Evolutionary conservation across 805 yeast species (phyloP).

Genomic region (Cyberlindnera maritima): DNA sequence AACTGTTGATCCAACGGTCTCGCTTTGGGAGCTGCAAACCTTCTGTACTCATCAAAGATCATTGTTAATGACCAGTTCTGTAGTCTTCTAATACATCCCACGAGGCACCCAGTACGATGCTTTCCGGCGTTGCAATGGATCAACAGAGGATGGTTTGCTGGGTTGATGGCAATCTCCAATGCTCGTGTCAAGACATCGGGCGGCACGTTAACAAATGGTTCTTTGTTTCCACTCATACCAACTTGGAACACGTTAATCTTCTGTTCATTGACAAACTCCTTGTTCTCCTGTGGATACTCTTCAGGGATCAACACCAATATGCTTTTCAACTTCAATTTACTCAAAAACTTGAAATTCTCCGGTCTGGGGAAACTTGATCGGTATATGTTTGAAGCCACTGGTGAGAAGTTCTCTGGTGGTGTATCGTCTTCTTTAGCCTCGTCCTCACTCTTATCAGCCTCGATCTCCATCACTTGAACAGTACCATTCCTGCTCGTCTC

Average conservation of each 20-base stretch:
- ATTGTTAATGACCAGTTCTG: slow-evolving; percentile 93
- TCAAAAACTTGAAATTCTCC: slow-evolving; percentile 73
- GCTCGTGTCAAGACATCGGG: slow-evolving; percentile 74
- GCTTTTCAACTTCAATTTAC: slow-evolving; percentile 61
- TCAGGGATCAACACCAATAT: slow-evolving; percentile 87
- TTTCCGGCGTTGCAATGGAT: slow-evolving; percentile 97
- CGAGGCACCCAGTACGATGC: slow-evolving; percentile 94
- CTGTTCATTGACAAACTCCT: slow-evolving; percentile 56
- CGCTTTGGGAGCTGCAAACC: slow-evolving; percentile 93
- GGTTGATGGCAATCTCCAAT: slow-evolving; percentile 74
- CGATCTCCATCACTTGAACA: slow-evolving; percentile 11
- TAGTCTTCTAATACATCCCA: slow-evolving; percentile 84
- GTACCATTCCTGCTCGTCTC: no score
- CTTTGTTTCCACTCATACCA: slow-evolving; percentile 94
- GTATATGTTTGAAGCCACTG: slow-evolving; percentile 75
- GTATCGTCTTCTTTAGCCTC: slow-evolving; percentile 30
- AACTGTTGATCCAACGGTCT: slow-evolving; percentile 95
- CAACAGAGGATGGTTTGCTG: slow-evolving; percentile 85
- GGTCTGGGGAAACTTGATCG: slow-evolving; percentile 87
- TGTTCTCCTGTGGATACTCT: slow-evolving; percentile 79
- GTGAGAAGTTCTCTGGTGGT: slow-evolving; percentile 90
- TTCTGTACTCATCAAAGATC: slow-evolving; percentile 92
- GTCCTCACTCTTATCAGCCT: slow-evolving; percentile 21
- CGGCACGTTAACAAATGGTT: slow-evolving; percentile 81
- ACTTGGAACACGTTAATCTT: slow-evolving; percentile 76